Evolutionary conservation across 371 early-diverging fungal genomes (phyloP), one percentile per base, ranked within the genome.

Genomic region (Mucor saturninus): DNA sequence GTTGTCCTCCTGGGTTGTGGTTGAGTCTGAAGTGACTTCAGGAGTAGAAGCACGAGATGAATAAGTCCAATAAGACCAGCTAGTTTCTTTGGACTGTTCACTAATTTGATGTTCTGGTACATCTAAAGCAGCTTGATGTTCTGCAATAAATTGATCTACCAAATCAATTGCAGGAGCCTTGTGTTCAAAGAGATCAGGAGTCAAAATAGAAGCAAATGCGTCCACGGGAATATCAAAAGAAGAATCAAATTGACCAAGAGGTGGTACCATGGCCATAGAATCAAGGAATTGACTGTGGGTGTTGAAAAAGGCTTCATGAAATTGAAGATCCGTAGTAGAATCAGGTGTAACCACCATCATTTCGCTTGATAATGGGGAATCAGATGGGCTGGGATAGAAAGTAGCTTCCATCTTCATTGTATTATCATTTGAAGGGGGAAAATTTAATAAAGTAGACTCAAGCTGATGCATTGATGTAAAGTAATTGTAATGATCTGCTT

Each of bases 131-230:
- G 72, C 64, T 61, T 71, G 64, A 53, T 71, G 72, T 32, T 71
- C 64, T 51, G 72, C 72, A 55, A 71, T 71, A 40, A 71, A 71
- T 37, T 61, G 56, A 50, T 71, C 72, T 28, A 71, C 55, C 10
- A 56, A 54, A 30, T 63, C 62, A 56, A 71, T 59, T 14, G 62
- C 62, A 54, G 48, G 60, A 0, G 38, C 49, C n/a, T 58, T 53
- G 35, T 64, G 61, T 15, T 46, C 51, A 42, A 35, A 40, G 32
- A 62, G 39, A 6, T 54, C 56, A 55, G 56, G 56, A 5, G 32
- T 56, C 50, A 63, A 38, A 39, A 62, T 56, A 9, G 37, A 59
- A 43, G 59, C 15, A 40, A 52, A 53, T 13, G 43, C 43, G n/a
- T 60, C 56, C 15, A 43, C 32, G 21, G 55, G 45, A 21, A 54